Base-by-base conservation (phyloP, 2,329 filamentous ascomycete species). In the Talaromyces verruculosus region DNA sequence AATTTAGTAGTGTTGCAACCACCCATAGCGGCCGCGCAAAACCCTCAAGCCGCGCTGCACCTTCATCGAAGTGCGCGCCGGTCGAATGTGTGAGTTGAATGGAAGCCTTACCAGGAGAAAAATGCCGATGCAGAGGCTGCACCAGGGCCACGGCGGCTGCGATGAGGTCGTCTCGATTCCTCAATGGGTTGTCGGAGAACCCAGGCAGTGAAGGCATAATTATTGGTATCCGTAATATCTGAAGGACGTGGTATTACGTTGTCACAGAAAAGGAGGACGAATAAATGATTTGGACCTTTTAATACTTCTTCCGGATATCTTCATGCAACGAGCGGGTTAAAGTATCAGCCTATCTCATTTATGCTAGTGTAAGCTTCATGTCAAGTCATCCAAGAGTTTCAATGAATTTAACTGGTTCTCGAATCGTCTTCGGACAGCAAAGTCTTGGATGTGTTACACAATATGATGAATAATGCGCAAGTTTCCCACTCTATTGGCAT, bases 21-120 rank as follows among this genome's bases (percentile, higher is more conserved):
- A 88, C 91, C 91, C 91, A 93, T 61, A 93, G 82, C 0, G 91
- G 91, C 1, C 91, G 85, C 53, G 88, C 89, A 72, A 89, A 88
- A 28, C 90, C 90, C 77, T 94, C 91, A 39, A 93, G 85, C 73
- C 93, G 90, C 1, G 90, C 90, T 8, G 89, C 91, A 1, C 87
- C 86, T 75, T 92, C 88, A 73, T 93, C 91, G 75, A 93, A 93
- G 30, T 72, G 71, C 13, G 67, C 67, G 1, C 67, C 70, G 3
- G 70, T 72, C 30, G 53, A 33, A 11, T 68, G 61, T 22, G 68
- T 60, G 1, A 68, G 69, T 17, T 70, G 67, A 17, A 66, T 68
- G 47, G 72, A 68, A 25, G 43, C 43, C 6, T 47, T 47, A 6
- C 19, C 3, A 11, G 43, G 43, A 11, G 43, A 47, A 47, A 47